Evolutionary conservation across 2,329 filamentous ascomycete species (phyloP), one percentile per base, ranked within the genome.

Genomic region (Coniella lustricola): DNA sequence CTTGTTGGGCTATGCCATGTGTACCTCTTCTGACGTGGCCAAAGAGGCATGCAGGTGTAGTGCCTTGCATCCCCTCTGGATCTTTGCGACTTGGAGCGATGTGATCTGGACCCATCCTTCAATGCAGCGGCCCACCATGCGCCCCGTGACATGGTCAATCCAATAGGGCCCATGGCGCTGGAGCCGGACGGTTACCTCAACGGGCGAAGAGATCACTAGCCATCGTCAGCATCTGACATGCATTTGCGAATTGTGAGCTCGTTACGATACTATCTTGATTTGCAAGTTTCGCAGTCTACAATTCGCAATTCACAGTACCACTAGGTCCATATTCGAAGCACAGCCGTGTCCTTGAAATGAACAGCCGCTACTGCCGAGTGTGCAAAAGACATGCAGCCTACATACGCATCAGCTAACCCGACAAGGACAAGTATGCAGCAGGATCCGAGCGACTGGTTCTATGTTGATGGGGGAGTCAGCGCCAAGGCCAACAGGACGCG

Each of bases 51-150:
- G 25, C 10, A 29, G 5, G 33, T 22, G 32, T 18, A 25, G 33
- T n/a, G 5, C 4, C 21, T 18, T 17, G 13, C 10, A 29, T 33
- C 13, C 25, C n/a, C 25, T 22, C 9, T 16, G 14, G 17, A 38
- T 39, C 44, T 35, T 46, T 46, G 8, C 12, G 13, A 9, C 21
- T 17, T 18, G 37, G 17, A 7, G 7, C 21, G 22, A 32, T 34
- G 21, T 33, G 43, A 29, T 21, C 21, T 10, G 38, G 20, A 31
- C 21, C 34, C 16, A 38, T 39, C 43, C 38, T 44, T 43, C 31
- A 38, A 16, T 49, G 43, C 46, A 49, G 50, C 51, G 51, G 51
- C 51, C 51, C 35, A 35, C 17, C 14, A 53, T 50, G 51, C 51
- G 51, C 44, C 51, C 51, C 22, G 32, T 46, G 25, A 29, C 25